Evolutionary conservation across 352 stramenopile genomes (phyloP).

Genomic region (Globisporangium sylvaticum): DNA sequence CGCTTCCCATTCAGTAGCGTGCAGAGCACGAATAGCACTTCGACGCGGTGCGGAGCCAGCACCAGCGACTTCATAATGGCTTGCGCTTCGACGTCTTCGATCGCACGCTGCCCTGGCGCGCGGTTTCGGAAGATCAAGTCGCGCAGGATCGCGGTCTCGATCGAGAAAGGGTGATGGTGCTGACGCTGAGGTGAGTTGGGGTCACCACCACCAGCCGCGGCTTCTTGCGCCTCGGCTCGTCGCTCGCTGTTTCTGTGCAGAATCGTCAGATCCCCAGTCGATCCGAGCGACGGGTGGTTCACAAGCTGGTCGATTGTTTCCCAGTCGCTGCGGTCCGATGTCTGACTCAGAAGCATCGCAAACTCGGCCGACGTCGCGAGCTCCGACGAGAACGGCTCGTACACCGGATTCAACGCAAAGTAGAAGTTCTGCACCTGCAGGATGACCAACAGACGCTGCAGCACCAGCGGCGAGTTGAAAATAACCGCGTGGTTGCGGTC

Average conservation of each 20-base stretch:
- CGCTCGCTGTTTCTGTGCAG: slow-evolving; percentile 27
- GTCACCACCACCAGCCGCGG: neutral
- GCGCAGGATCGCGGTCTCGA: slow-evolving; percentile 66
- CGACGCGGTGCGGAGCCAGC: slow-evolving; percentile 91
- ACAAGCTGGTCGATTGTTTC: slow-evolving; percentile 64
- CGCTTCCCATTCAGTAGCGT: slow-evolving; percentile 93
- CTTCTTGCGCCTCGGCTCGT: slow-evolving; percentile 13
- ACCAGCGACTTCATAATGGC: slow-evolving; percentile 92
- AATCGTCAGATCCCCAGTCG: slow-evolving; percentile 49
- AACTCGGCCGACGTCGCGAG: slow-evolving; percentile 80
- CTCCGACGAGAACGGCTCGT: slow-evolving; percentile 80
- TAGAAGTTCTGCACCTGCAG: slow-evolving; percentile 86
- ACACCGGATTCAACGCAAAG: slow-evolving; percentile 76
- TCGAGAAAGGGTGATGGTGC: slow-evolving; percentile 42
- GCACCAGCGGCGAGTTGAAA: slow-evolving; percentile 73
- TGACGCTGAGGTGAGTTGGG: slow-evolving; percentile 21
- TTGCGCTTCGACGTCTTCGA: slow-evolving; percentile 68
- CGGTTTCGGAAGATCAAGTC: slow-evolving; percentile 73
- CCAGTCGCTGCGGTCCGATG: slow-evolving; percentile 70
- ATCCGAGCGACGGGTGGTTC: slow-evolving; percentile 38
- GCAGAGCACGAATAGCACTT: slow-evolving; percentile 96
- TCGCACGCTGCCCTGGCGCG: slow-evolving; percentile 40
- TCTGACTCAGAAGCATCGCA: slow-evolving; percentile 74
- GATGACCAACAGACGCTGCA: slow-evolving; percentile 69
- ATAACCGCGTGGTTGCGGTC: slow-evolving; percentile 94